These are phyloP conservation scores for Aspergillus carlsbadensis DNA, from an alignment of 495 filamentous ascomycete genomes.

Conservation along the genomic window DNA sequence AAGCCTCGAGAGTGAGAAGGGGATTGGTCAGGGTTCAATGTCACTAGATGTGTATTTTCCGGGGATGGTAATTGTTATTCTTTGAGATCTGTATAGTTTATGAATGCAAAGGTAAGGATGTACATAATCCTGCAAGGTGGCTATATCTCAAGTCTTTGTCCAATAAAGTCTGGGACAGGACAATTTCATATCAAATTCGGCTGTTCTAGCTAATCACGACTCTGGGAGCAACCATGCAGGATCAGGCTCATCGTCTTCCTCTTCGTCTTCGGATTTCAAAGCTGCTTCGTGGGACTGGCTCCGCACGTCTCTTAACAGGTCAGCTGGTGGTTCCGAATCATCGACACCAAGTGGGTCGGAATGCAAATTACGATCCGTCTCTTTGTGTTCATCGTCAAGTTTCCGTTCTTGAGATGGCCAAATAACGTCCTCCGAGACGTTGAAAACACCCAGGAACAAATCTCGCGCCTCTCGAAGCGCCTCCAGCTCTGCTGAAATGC, in stretches of 20 bases:
- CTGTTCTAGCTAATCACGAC: constrained; percentile 5
- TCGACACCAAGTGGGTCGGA: constrained; percentile 27
- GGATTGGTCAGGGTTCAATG: too few relatives aligned
- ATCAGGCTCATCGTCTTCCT: constrained; percentile 50
- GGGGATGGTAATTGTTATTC: background rate
- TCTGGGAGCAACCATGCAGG: constrained; percentile 48
- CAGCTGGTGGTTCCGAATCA: constrained; percentile 39
- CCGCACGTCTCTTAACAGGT: constrained; percentile 36
- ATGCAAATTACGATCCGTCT: constrained; percentile 8
- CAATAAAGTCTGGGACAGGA: too few relatives aligned
- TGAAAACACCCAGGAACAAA: constrained; percentile 58
- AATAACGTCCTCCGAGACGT: constrained; percentile 26
- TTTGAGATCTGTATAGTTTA: background rate
- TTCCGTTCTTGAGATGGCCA: constrained; percentile 12
- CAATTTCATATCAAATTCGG: too few relatives aligned
- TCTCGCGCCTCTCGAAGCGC: constrained; percentile 70
- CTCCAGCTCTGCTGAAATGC: constrained; percentile 84
- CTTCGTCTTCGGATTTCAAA: constrained; percentile 41
- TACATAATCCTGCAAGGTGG: too few relatives aligned
- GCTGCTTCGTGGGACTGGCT: constrained; percentile 22
- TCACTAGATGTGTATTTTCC: background rate
- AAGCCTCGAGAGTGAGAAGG: too few relatives aligned
- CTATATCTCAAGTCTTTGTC: too few relatives aligned
- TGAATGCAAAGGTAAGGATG: background rate
- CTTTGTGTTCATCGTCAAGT: background rate